Percentiles rank a stretch among this genome's conserved stretches.
phyloP scores from a whole-genome alignment of 2,329 filamentous ascomycete species.

The Mycocentrospora acerina region DNA sequence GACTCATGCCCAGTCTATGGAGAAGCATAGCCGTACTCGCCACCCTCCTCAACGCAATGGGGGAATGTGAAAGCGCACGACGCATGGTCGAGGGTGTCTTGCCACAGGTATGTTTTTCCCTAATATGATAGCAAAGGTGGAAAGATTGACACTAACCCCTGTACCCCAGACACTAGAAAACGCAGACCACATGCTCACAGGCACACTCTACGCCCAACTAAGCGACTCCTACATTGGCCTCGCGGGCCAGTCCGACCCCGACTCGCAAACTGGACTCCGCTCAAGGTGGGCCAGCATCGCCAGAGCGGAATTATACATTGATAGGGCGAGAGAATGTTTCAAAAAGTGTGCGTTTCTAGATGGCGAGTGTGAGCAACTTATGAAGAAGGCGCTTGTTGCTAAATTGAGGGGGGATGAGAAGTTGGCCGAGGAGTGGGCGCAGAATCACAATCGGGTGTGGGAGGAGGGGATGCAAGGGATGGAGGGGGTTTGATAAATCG shows the following conservation, averaged over 20 bases:
- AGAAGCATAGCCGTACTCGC: constrained; percentile 68
- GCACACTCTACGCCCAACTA: constrained; percentile 67
- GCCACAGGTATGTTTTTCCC: constrained; percentile 63
- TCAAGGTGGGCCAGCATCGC: constrained; percentile 24
- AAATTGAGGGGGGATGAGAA: constrained; percentile 57
- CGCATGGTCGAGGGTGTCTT: constrained; percentile 68
- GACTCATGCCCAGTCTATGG: constrained; percentile 71
- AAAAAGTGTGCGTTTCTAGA: constrained; percentile 66
- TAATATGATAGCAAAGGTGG: too few relatives aligned
- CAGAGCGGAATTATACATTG: constrained; percentile 38
- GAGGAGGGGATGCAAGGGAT: constrained; percentile 27
- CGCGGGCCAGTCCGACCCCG: constrained; percentile 54
- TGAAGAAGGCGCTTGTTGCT: constrained; percentile 79
- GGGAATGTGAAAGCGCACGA: constrained; percentile 68
- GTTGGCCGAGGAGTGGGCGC: constrained; percentile 40
- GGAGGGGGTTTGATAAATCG: constrained; percentile 1
- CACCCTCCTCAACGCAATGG: constrained; percentile 67
- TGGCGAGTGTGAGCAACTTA: constrained; percentile 76
- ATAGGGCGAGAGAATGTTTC: constrained; percentile 51
- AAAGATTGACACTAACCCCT: not conserved
- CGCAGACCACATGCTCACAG: constrained; percentile 63
- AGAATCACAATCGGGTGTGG: constrained; percentile 39
- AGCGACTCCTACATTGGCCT: constrained; percentile 79
- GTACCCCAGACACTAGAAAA: constrained; percentile 64
- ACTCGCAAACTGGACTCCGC: constrained; percentile 15